Evolutionary conservation across 805 yeast genomes (phyloP).

Genomic region (Candida xyloterini): DNA sequence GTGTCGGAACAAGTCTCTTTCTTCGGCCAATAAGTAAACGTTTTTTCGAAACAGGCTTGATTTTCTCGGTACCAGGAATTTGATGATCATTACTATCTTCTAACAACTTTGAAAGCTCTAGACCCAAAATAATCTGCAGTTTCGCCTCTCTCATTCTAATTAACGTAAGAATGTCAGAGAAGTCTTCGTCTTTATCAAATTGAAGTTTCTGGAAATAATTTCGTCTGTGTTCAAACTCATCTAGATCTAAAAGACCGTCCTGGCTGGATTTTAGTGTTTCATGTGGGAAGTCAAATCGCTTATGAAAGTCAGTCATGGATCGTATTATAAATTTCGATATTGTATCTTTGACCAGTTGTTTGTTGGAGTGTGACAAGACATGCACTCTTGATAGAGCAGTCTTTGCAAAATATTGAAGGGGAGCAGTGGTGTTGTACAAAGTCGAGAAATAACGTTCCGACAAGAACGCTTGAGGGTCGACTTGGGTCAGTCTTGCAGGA

Average conservation of each 20-base stretch:
- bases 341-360: slow-evolving; percentile 19
- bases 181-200: slow-evolving; percentile 2
- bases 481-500: slow-evolving; percentile 13
- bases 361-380: slow-evolving; percentile 25
- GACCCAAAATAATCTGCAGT: slow-evolving; percentile 28
- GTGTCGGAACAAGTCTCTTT: slow-evolving; percentile 32
- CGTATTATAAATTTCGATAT: slow-evolving; percentile 19
- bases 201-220: slow-evolving; percentile 1
- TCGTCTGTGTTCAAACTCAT: slow-evolving; percentile 12
- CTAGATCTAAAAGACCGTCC: slow-evolving; percentile 8
- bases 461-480: slow-evolving; percentile 30
- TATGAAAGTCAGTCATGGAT: slow-evolving; percentile 22
- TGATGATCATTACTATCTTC: background rate
- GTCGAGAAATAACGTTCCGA: slow-evolving; percentile 27
- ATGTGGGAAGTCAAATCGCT: slow-evolving; percentile 10
- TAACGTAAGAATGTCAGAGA: slow-evolving; percentile 8
- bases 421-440: slow-evolving; percentile 26
- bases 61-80: background rate
- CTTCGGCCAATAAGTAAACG: slow-evolving; percentile 29
- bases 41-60: background rate
- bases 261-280: background rate
- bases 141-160: slow-evolving; percentile 29
- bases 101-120: slow-evolving; percentile 18
- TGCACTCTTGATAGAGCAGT: slow-evolving; percentile 31
- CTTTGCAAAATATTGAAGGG: slow-evolving; percentile 31